These are phyloP conservation scores for Symbiodinium natans DNA, from an alignment of 73 alveolate species.

Conservation along the genomic window DNA sequence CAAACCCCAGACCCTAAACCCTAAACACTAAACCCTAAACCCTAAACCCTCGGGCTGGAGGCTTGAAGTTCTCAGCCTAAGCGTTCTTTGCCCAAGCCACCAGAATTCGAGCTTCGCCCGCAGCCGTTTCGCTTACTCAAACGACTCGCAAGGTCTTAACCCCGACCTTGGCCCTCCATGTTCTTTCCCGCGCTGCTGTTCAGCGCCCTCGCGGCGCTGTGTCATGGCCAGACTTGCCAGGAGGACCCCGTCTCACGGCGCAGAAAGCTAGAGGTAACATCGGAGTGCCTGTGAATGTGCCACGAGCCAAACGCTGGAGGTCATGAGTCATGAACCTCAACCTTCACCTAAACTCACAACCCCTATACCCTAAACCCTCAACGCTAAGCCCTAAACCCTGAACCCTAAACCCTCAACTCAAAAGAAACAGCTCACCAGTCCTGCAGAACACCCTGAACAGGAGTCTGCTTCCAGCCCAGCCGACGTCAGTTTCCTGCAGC, in stretches of 20 bases:
- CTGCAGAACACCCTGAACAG: too few relatives aligned
- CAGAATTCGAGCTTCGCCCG: too few relatives aligned
- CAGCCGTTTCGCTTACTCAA: background rate
- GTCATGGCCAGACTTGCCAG: background rate
- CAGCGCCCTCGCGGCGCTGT: background rate
- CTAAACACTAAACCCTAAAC: too few relatives aligned
- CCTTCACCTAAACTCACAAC: too few relatives aligned
- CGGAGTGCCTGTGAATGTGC: too few relatives aligned
- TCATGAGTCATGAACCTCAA: too few relatives aligned
- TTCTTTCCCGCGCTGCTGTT: background rate
- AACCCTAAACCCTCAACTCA: background rate
- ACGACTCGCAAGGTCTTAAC: background rate
- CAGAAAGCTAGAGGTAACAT: too few relatives aligned
- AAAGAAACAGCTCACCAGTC: background rate
- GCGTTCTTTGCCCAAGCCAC: background rate
- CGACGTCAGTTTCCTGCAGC: background rate
- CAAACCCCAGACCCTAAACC: background rate
- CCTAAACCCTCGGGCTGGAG: too few relatives aligned
- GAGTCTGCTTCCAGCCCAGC: background rate
- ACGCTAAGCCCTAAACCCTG: background rate
- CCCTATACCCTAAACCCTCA: background rate
- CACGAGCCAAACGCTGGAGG: too few relatives aligned
- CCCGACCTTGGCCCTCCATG: background rate
- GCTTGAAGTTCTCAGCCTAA: too few relatives aligned
- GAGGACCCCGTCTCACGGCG: too few relatives aligned